Base-by-base conservation (phyloP, 768 basidiomycete species). In the Paxillus ammoniavirescens region DNA sequence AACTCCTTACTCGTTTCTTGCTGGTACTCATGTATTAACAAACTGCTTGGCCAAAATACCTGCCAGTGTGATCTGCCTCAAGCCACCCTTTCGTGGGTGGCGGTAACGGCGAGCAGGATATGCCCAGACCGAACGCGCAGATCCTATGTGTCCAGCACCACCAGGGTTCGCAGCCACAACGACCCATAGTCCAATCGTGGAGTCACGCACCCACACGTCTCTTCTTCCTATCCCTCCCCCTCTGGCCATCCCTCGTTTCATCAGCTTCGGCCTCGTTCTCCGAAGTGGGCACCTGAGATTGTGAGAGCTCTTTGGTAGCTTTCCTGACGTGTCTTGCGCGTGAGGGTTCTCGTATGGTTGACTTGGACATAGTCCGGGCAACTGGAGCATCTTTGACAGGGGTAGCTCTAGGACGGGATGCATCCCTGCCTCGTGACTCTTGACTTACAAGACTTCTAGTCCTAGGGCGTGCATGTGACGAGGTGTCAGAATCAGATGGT, bases 211-310 rank as follows among this genome's bases (percentile, higher is more conserved):
- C 58, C 4, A 69, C 50, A 2, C 67, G 65, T 43, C 68, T 69
- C 58, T 49, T 71, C 68, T 69, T 69, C 45, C 64, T 57, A 4
- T 50, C 60, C 9, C 67, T 59, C 12, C 66, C 67, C 12, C 64
- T 50, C 1, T 42, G 5, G 4, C 18, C 37, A 17, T 18, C 38
- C 49, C 9, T 50, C 5, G 40, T 42, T 21, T 45, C 45, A 5
- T 48, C 56, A 7, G 41, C 48, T 30, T 52, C 57, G 5, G 7
- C 42, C 33, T 58, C 58, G 45, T 47, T 57, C 18, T 57, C 57
- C 4, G 63, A 56, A 18, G 45, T n/a, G 13, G 50, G 21, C 40
- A 36, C 6, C 38, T 40, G 21, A n/a, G 40, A 17, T 31, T 45
- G 48, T 31, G 58, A 38, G 10, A 10, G 10, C 5, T n/a, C 37